Percentiles rank a stretch among this genome's conserved stretches.
These are phyloP conservation scores for Pogostemon cablin DNA, from an alignment of 257 asterid species.

Conservation along the genomic window DNA sequence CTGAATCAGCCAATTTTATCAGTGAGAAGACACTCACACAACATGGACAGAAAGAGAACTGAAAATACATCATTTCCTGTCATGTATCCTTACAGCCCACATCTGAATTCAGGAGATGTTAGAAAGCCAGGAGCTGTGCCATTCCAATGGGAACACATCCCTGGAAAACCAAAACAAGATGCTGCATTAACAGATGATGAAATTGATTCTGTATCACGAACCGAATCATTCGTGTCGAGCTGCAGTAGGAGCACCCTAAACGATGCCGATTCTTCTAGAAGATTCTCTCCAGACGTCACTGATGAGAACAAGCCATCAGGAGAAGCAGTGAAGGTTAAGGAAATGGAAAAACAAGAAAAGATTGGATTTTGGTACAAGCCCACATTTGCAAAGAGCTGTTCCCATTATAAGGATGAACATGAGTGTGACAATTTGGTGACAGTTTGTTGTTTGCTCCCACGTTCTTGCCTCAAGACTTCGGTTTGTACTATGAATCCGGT, in stretches of 20 bases:
- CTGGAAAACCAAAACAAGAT: slow-evolving; percentile 72
- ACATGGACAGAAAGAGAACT: slow-evolving; percentile 27
- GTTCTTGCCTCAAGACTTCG: slow-evolving; percentile 57
- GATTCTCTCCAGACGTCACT: slow-evolving; percentile 31
- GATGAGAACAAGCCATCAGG: too few species aligned
- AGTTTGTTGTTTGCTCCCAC: slow-evolving; percentile 68
- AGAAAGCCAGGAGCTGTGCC: slow-evolving; percentile 74
- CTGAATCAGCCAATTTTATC: slow-evolving; percentile 65
- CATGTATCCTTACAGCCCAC: slow-evolving; percentile 50
- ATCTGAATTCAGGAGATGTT: slow-evolving; percentile 67
- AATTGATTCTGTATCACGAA: slow-evolving; percentile 50
- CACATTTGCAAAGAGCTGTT: slow-evolving; percentile 48
- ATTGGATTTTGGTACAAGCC: slow-evolving; percentile 32
- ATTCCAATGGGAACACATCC: slow-evolving; percentile 76
- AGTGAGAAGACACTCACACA: slow-evolving; percentile 55
- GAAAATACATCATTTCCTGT: slow-evolving; percentile 7
- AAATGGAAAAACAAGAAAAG: slow-evolving; percentile 40
- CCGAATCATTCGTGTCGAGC: slow-evolving; percentile 54
- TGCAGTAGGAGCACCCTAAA: slow-evolving; percentile 50
- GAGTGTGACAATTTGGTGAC: slow-evolving; percentile 37
- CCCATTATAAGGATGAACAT: slow-evolving; percentile 41
- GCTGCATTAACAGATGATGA: slow-evolving; percentile 33
- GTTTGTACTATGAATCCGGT: slow-evolving; percentile 50
- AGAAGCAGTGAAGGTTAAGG: slow-evolving; percentile 37
- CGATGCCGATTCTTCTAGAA: slow-evolving; percentile 13